Evolutionary conservation across 805 yeast genomes (phyloP), one percentile per base, ranked within the genome.

Genomic region (Saccharomycodes ludwigii): DNA sequence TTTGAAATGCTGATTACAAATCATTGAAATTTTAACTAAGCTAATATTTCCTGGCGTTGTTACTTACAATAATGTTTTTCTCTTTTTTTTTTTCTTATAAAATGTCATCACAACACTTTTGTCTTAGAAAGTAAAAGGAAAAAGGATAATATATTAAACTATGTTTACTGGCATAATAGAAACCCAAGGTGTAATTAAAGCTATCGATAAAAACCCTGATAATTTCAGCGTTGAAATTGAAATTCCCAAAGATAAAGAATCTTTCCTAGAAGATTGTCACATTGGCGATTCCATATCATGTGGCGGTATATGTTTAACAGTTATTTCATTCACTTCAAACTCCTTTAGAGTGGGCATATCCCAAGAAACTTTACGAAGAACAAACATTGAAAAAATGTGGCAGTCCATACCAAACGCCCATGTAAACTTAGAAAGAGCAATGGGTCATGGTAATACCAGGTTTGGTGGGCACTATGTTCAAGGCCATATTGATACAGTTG

Each of bases 391-490:
- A 1, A 21, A 16, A 3, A 55, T 56, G 7, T 66, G 88, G 52
- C 49, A 43, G 15, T 29, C 35, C 1, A 18, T 27, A 9, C 9
- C 12, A 18, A 86, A 83, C 2, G 52, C 68, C 13, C 66, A 64
- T 36, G 95, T 91, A 14, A 88, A 91, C 51, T 62, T 88, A 39
- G 99, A 91, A 54, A 66, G 99, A 37, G 99, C 99, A 0, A 84
- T 91, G 20, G 65, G 62, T 3, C 53, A 47, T 30, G 73, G 74
- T 10, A 83, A 81, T 32, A 82, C 75, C 5, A 65, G 98, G 40
- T 73, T 86, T 47, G 99, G 99, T 16, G 99, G 99, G 1, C 99
- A 91, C 55, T 72, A 88, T 40, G 99, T 91, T 3, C 98, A 91
- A 48, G 99, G 98, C 5, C 99, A 91, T 59, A 84, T 91, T 18